phyloP scores from a whole-genome alignment of 176 grass and related monocot species.

The Cenchrus fungigraminus region DNA sequence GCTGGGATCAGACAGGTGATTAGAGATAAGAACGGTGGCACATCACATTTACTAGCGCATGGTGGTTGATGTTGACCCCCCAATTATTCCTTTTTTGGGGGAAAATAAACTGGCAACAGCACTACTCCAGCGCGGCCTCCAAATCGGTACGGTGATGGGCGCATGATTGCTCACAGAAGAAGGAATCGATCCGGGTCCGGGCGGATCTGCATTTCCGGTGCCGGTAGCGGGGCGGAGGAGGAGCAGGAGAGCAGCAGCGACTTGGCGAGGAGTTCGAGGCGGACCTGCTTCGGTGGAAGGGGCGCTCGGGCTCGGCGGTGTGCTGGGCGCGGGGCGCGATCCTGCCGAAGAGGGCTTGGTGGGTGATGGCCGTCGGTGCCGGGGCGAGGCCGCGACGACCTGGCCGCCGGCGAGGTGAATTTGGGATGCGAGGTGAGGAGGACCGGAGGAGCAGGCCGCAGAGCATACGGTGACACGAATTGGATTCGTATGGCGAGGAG shows the following conservation, averaged over 20 bases:
- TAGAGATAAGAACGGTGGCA: not conserved
- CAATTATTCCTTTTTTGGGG: not conserved
- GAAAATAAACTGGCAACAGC: not conserved
- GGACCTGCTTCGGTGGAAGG: not conserved
- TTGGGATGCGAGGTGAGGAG: not conserved
- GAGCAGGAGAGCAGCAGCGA: not conserved
- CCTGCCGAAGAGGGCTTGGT: not conserved
- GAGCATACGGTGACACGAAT: constrained; percentile 11
- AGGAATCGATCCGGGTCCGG: not conserved
- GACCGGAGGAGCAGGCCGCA: not conserved
- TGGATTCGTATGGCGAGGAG: not conserved
- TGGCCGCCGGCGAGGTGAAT: constrained; percentile 15
- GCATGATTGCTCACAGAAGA: not conserved
- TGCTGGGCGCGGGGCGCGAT: not conserved
- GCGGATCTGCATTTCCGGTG: constrained; percentile 31
- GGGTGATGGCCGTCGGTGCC: not conserved
- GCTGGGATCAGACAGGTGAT: not conserved
- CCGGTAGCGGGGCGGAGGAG: not conserved
- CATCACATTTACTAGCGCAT: not conserved
- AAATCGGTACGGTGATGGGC: not conserved
- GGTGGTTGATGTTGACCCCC: not conserved
- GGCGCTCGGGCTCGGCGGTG: not conserved
- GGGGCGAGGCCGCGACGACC: not conserved
- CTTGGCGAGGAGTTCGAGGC: not conserved
- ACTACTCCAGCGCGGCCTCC: not conserved